Base-by-base conservation (phyloP, 2,329 filamentous ascomycete species). In the Xylaria sp. region DNA sequence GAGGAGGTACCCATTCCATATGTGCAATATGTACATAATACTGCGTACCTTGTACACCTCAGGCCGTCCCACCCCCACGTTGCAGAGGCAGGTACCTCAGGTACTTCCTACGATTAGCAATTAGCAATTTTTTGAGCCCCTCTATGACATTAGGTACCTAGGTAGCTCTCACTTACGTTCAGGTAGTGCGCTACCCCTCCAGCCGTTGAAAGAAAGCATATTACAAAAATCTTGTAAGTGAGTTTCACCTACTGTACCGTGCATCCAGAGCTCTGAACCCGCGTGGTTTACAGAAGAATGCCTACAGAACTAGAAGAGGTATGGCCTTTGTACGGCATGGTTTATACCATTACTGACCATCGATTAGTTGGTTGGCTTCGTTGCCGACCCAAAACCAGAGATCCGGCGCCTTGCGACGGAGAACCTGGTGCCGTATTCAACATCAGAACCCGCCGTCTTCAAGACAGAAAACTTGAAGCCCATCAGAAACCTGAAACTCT, bases 371-470 rank as follows among this genome's bases (percentile, higher is more conserved):
- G 91, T 97, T 57, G 91, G 92, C 71, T 97, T 97, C 74, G 89
- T 97, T 55, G 89, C 90, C 73, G 89, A 96, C 75, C 90, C 90
- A 56, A 96, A 95, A 71, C 91, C 91, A 39, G 90, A 96, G 71
- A 91, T 97, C 61, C 86, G 94, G 64, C 86, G 91, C 71, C 82
- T 93, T 63, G 92, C 92, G 44, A 85, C 88, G 49, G 92, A 96
- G 72, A 90, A 95, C 65, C 81, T 97, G 34, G 86, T 97, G 42
- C 90, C 91, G 9, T 97, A 90, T 61, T 90, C 90, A 20, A 81
- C 85, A 9, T 75, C 82, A 1, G 82, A 96, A 61, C 88, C 90
- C 0, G 76, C 79, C 0, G 83, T 97, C 19, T 99, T 99, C 81
- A 97, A 97, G 74, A 79, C 80, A 7, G 84, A 91, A 22, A 81